Conservation (phyloP, 441 rosid species). For the Adansonia grandidieri region DNA sequence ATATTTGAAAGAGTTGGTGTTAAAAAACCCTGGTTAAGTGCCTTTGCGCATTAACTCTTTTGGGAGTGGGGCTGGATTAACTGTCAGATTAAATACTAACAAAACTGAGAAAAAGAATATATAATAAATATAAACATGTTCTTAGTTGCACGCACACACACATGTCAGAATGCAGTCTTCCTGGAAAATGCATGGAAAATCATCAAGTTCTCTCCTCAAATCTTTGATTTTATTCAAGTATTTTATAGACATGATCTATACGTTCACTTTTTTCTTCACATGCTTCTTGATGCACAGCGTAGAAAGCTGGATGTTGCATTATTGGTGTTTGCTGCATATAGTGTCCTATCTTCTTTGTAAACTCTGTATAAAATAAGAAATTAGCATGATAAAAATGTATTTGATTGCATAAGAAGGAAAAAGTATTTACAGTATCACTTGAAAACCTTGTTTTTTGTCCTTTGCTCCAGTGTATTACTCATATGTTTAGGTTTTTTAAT, state of each 20-base stretch:
- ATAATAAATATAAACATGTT: background rate
- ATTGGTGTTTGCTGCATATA: background rate
- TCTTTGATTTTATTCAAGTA: background rate
- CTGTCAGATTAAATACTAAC: background rate
- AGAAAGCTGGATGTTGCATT: background rate
- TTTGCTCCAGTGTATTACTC: background rate
- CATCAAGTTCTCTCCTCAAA: background rate
- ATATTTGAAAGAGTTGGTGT: background rate
- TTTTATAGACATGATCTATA: background rate
- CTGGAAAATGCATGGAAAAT: background rate
- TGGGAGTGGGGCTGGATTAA: background rate
- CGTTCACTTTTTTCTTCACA: background rate
- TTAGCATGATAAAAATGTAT: background rate
- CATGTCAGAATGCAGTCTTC: background rate
- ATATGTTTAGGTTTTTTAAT: background rate
- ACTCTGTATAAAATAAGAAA: background rate
- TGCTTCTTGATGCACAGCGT: background rate
- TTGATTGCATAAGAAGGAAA: background rate
- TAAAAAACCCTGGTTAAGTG: background rate
- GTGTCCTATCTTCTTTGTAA: background rate
- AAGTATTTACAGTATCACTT: background rate
- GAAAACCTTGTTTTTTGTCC: background rate
- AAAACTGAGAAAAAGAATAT: background rate
- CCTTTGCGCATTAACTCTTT: background rate
- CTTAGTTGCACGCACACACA: background rate